These are phyloP conservation scores for Wickerhamiella cacticola DNA, from an alignment of 805 yeast species.

Conservation along the genomic window DNA sequence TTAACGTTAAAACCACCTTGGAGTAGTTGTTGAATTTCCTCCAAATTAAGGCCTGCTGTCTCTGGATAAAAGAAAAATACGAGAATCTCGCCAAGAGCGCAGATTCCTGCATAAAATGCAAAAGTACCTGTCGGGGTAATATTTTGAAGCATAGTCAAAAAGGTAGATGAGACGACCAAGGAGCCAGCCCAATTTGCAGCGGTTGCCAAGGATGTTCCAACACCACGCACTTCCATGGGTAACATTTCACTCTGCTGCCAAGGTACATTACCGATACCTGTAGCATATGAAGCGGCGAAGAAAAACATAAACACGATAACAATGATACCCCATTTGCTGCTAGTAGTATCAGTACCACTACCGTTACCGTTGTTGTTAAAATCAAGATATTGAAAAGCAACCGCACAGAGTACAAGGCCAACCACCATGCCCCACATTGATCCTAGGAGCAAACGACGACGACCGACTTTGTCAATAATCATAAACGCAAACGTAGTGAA, in stretches of 20 bases:
- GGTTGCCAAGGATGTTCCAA: slow-evolving; percentile 83
- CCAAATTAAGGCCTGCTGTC: slow-evolving; percentile 76
- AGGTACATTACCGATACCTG: slow-evolving; percentile 94
- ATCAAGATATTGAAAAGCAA: slow-evolving; percentile 81
- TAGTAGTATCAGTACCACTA: slow-evolving; percentile 27
- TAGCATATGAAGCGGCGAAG: slow-evolving; percentile 81
- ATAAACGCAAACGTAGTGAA: slow-evolving; percentile 78
- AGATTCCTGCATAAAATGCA: slow-evolving; percentile 74
- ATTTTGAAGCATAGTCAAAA: slow-evolving; percentile 83
- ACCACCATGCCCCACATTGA: slow-evolving; percentile 80
- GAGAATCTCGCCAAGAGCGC: slow-evolving; percentile 57
- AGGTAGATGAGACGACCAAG: slow-evolving; percentile 77
- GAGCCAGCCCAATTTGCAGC: slow-evolving; percentile 96
- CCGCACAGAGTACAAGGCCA: slow-evolving; percentile 67
- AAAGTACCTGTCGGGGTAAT: slow-evolving; percentile 95
- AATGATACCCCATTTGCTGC: slow-evolving; percentile 68
- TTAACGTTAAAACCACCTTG: slow-evolving; percentile 79
- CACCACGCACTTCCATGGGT: slow-evolving; percentile 86
- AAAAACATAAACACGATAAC: slow-evolving; percentile 75
- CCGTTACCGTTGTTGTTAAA: slow-evolving; percentile 42
- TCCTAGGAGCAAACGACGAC: slow-evolving; percentile 64
- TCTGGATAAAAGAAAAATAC: slow-evolving; percentile 85
- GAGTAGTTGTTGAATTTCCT: slow-evolving; percentile 75
- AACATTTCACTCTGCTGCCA: slow-evolving; percentile 97
- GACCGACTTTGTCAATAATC: slow-evolving; percentile 77